Conservation (phyloP, 371 early-diverging fungal species). For the Aphelidium insulamus region DNA sequence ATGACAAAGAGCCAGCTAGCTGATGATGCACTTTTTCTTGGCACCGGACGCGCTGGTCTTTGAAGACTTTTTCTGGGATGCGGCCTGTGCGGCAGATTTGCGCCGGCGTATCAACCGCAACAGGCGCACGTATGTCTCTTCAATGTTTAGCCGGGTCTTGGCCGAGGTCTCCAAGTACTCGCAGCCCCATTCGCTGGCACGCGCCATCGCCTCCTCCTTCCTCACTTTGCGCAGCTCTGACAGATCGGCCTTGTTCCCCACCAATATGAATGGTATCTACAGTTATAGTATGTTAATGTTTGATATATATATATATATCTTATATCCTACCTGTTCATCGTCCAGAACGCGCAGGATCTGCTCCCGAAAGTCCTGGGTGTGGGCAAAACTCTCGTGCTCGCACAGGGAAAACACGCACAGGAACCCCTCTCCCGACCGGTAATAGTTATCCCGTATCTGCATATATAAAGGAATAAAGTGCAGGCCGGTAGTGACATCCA, state of each 20-base stretch:
- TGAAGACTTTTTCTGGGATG: no score
- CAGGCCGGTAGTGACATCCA: background rate
- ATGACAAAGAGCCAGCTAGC: no score
- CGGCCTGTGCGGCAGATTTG: no score
- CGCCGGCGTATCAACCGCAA: slow-evolving; percentile 53
- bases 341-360: slow-evolving; percentile 70
- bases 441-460: slow-evolving; percentile 83
- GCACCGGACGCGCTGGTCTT: no score
- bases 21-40: no score
- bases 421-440: slow-evolving; percentile 75
- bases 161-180: slow-evolving; percentile 66
- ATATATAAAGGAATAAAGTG: no score
- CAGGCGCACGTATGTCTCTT: slow-evolving; percentile 46
- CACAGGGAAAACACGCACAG: slow-evolving; percentile 64
- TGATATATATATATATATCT: background rate
- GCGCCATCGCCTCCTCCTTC: slow-evolving; percentile 33
- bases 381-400: slow-evolving; percentile 54
- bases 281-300: background rate
- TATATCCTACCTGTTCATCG: slow-evolving; percentile 36
- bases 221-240: slow-evolving; percentile 36
- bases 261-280: slow-evolving; percentile 54
- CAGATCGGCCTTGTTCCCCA: slow-evolving; percentile 74
- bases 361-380: slow-evolving; percentile 66
- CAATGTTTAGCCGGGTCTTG: slow-evolving; percentile 67
- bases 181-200: slow-evolving; percentile 56